A percentile compares a stretch with the other conserved stretches of the same genome.
Conservation (phyloP, 768 basidiomycete species). For the Coprinopsis sp. region DNA sequence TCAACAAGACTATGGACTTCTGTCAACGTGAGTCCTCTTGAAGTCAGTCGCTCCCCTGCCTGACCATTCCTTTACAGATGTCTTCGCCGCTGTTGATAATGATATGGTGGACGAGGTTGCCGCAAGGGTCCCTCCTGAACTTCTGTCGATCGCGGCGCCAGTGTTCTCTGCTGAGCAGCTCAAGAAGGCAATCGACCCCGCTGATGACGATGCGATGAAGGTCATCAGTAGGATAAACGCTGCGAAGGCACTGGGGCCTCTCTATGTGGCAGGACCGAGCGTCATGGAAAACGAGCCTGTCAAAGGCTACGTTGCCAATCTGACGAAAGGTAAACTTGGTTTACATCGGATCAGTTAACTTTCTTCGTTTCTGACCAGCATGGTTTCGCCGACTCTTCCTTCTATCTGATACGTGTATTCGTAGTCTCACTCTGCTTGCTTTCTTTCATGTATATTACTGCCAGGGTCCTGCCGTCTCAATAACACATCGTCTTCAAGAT, state of each 20-base stretch:
- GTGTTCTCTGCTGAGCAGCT: constrained; percentile 22
- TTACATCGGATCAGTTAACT: constrained; percentile 5
- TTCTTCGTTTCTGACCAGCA: no score
- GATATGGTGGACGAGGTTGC: constrained; percentile 22
- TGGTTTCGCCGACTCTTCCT: neutral
- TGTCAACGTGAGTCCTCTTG: constrained; percentile 15
- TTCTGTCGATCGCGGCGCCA: constrained; percentile 18
- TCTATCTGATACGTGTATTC: neutral
- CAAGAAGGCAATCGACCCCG: constrained; percentile 9
- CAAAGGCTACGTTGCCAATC: constrained; percentile 12
- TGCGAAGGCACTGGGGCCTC: constrained; percentile 12
- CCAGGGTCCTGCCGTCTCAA: neutral
- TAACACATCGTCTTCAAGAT: no score
- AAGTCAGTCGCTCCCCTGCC: neutral
- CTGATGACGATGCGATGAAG: constrained; percentile 14
- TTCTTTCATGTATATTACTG: neutral
- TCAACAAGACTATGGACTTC: constrained; percentile 38
- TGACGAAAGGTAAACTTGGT: constrained; percentile 15
- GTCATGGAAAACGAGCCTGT: constrained; percentile 14
- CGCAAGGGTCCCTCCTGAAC: constrained; percentile 18
- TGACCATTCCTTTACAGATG: constrained; percentile 10
- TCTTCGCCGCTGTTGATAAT: constrained; percentile 23
- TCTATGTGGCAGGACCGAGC: constrained; percentile 14
- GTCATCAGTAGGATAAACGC: constrained; percentile 17
- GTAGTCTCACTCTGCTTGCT: neutral